Conservation (phyloP, 2,329 filamentous ascomycete genomes). For the Diaporthe velutina region DNA sequence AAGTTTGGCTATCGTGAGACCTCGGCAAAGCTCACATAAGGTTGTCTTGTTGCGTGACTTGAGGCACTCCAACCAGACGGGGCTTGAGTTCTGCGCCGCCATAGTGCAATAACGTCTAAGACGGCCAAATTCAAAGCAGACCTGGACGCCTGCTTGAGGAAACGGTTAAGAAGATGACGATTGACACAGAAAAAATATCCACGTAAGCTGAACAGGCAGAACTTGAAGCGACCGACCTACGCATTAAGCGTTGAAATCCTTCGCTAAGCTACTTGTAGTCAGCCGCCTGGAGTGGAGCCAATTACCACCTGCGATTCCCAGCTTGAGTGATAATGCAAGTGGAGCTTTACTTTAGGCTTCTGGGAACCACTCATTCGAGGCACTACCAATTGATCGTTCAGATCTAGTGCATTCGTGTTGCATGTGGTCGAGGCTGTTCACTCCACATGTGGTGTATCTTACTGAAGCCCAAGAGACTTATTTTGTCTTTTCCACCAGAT, state of each 20-base stretch:
- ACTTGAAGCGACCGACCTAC: not conserved
- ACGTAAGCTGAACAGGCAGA: not conserved
- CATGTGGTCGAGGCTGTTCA: not conserved
- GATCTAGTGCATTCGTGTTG: not conserved
- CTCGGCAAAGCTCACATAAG: constrained; percentile 8
- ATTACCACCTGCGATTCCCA: not conserved
- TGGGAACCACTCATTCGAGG: not conserved
- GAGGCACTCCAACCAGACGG: not conserved
- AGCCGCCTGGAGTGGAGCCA: not conserved
- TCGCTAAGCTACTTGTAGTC: not conserved
- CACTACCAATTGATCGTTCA: not conserved
- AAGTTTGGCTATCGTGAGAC: not conserved
- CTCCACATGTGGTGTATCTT: not conserved
- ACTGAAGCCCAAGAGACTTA: not conserved
- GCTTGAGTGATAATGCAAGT: not conserved
- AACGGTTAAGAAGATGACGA: not conserved
- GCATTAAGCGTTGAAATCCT: constrained; percentile 2
- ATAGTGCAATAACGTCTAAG: not conserved
- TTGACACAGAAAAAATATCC: not conserved
- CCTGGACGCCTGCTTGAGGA: too few species aligned
- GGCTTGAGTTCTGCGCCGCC: not conserved
- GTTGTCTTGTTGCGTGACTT: constrained; percentile 5
- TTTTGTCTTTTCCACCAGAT: not conserved
- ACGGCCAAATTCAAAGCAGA: too few species aligned
- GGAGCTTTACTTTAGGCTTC: not conserved